Evolutionary conservation across 2,329 filamentous ascomycete species (phyloP).

Genomic region (Chaetomiaceae sp.): DNA sequence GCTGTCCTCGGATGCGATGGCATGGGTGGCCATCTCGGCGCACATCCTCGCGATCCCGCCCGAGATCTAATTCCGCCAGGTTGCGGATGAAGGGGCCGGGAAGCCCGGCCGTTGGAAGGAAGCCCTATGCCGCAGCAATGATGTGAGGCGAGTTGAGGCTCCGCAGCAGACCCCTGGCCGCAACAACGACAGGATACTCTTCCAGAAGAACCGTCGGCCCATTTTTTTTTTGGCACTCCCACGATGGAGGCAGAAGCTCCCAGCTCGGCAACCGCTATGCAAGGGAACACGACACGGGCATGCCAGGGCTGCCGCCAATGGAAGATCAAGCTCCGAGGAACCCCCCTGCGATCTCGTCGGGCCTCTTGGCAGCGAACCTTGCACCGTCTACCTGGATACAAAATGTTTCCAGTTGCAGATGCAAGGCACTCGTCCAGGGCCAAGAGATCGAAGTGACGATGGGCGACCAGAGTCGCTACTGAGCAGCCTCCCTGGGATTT

Average conservation of each 20-base stretch:
- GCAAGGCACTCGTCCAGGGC: not conserved
- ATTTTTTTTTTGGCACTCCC: not conserved
- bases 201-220: not conserved
- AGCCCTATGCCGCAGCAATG: constrained; percentile 4
- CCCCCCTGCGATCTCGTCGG: not conserved
- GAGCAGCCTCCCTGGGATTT: too few species aligned
- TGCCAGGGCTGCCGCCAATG: not conserved
- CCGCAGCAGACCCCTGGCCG: constrained; percentile 14
- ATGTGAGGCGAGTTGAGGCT: constrained; percentile 16
- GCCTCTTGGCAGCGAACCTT: constrained; percentile 2
- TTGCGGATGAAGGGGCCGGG: constrained; percentile 15
- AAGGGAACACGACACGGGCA: not conserved
- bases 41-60: not conserved
- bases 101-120: not conserved
- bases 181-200: not conserved
- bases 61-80: not conserved
- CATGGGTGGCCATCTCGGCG: not conserved
- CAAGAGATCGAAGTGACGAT: too few species aligned
- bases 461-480: too few species aligned
- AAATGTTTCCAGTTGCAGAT: constrained; percentile 4
- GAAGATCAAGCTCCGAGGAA: constrained; percentile 17
- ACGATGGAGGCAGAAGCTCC: not conserved
- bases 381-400: constrained; percentile 6
- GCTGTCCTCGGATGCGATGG: not conserved
- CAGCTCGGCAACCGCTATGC: not conserved